These are phyloP conservation scores for Termitomyces sp. DNA, from an alignment of 768 basidiomycete genomes.

Conservation along the genomic window DNA sequence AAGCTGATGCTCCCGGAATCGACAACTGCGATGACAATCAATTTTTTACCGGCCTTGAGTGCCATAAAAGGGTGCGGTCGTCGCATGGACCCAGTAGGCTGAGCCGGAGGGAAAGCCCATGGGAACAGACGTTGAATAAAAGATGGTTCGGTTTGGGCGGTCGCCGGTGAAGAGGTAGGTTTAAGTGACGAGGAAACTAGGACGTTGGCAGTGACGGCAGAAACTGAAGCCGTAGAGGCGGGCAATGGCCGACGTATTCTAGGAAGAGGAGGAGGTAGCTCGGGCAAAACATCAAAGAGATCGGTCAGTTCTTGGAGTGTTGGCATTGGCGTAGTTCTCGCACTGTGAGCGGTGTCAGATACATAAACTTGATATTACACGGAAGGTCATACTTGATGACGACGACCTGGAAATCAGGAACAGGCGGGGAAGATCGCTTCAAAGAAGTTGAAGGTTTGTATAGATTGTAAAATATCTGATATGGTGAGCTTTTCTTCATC, in stretches of 20 bases:
- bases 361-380: neutral
- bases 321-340: constrained; percentile 77
- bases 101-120: constrained; percentile 16
- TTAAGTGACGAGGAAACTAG: neutral
- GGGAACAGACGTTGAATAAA: constrained; percentile 22
- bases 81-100: constrained; percentile 19
- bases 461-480: constrained; percentile 81
- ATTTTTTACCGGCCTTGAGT: constrained; percentile 81
- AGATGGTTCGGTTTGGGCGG: constrained; percentile 12
- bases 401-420: constrained; percentile 82
- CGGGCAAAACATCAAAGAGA: constrained; percentile 67
- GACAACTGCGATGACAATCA: constrained; percentile 79
- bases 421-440: constrained; percentile 68
- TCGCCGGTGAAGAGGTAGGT: neutral
- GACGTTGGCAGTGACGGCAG: neutral
- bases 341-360: constrained; percentile 37
- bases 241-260: constrained; percentile 27
- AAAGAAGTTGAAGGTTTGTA: constrained; percentile 89
- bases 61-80: constrained; percentile 71
- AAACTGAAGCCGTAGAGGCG: neutral
- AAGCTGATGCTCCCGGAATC: constrained; percentile 86
- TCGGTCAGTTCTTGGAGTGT: constrained; percentile 69
- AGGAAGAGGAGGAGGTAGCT: constrained; percentile 57
- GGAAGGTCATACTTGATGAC: constrained; percentile 62
- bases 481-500: constrained; percentile 41